Evolutionary conservation across 352 stramenopile species (phyloP), one percentile per base, ranked within the genome.

Genomic region (Phytophthora lateralis): DNA sequence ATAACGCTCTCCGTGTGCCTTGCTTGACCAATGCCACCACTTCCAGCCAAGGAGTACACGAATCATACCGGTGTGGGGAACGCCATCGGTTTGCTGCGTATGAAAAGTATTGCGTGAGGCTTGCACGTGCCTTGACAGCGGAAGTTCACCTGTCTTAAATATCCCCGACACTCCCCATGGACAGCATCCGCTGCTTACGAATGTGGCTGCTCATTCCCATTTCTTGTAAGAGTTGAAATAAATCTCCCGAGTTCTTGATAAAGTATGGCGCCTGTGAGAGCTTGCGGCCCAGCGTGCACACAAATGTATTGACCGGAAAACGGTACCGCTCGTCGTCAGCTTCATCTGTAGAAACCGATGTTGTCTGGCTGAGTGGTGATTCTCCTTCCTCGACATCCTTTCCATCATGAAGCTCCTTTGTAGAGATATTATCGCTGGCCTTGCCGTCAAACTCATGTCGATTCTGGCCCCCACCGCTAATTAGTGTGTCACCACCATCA

Each of bases 221-320:
- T 35, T 93, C 85, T 56, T 93, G 85, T 48, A 93, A 58, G 17
- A 93, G 55, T 60, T 93, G 85, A 55, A 89, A 92, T 54, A 93
- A 68, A 78, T 93, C 85, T 2, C 82, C 85, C 14, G 85, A 91
- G 58, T 93, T 93, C 72, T 93, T 93, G 67, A 95, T 91, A 62
- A 77, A 95, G 63, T 95, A 95, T 6, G 86, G 85, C 37, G 86
- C 86, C 55, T 95, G 86, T 12, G 81, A 92, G 14, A 92, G 69
- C 53, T 95, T 95, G 35, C 85, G 75, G 5, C 86, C 83, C 30
- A 95, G 66, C 3, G 85, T 95, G 67, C 86, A 95, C 37, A 93
- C 85, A 50, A 95, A 95, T 3, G 86, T 93, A 38, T 93, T 91
- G 6, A 95, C 83, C 2, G 86, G 86, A 57, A 92, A 92, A 27